Evolutionary conservation across 495 filamentous ascomycete genomes (phyloP).

Genomic region (Daldinia loculata): DNA sequence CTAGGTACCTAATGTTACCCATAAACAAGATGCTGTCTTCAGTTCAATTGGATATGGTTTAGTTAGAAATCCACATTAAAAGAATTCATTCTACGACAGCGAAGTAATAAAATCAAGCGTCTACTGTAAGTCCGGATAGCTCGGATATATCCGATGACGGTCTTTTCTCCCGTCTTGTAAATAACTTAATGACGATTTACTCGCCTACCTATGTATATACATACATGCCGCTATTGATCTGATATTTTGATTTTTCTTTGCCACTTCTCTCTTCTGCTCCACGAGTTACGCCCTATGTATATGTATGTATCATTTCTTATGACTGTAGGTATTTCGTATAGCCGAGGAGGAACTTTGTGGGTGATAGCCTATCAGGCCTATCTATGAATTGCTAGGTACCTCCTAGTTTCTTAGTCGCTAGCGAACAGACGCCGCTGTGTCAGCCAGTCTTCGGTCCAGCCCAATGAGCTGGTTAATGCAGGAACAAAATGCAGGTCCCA

Average conservation of each 20-base stretch:
- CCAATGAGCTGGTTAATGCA: constrained; percentile 35
- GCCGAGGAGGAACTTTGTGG: not conserved
- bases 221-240: not conserved
- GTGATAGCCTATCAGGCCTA: not conserved
- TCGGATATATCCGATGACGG: constrained; percentile 11
- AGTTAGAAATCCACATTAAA: not conserved
- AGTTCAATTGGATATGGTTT: not conserved
- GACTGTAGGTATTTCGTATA: not conserved
- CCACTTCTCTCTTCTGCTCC: not conserved
- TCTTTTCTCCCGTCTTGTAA: not conserved
- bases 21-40: not conserved
- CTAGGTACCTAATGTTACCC: not conserved
- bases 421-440: constrained; percentile 18
- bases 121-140: constrained; percentile 8
- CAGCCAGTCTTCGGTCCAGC: constrained; percentile 21
- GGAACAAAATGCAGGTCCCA: constrained; percentile 25
- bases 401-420: not conserved
- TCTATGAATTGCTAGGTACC: not conserved
- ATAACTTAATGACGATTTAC: not conserved
- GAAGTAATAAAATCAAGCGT: too few relatives aligned
- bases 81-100: too few relatives aligned
- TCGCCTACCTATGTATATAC: not conserved
- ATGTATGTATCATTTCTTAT: not conserved
- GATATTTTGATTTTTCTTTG: not conserved
- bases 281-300: too few relatives aligned